phyloP scores from a whole-genome alignment of 2,329 filamentous ascomycete species.

The Alternaria sp. region DNA sequence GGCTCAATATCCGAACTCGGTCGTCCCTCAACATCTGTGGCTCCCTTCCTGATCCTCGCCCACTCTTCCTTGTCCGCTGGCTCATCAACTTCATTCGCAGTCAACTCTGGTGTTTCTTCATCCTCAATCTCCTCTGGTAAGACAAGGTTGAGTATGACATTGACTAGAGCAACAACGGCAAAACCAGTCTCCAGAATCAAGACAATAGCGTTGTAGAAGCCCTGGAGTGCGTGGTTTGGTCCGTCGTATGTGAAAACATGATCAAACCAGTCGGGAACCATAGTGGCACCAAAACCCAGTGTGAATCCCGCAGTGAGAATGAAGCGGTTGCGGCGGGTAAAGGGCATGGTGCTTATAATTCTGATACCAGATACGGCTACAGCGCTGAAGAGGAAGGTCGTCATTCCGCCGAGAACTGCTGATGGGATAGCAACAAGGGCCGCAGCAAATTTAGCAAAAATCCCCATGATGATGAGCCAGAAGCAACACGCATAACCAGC shows the following conservation, averaged over 20 bases:
- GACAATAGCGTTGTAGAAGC: conserved; percentile 74
- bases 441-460: conserved; percentile 85
- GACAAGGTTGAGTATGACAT: conserved; percentile 75
- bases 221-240: conserved; percentile 70
- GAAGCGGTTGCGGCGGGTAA: conserved; percentile 82
- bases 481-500: conserved; percentile 81
- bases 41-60: conserved; percentile 43
- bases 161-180: conserved; percentile 76
- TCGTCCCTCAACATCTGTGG: conserved; percentile 25
- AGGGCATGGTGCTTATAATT: conserved; percentile 75
- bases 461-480: conserved; percentile 80
- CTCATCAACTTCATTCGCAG: conserved; percentile 52
- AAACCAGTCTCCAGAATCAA: conserved; percentile 65
- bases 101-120: conserved; percentile 56
- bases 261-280: conserved; percentile 67
- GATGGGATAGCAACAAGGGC: conserved; percentile 77
- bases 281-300: conserved; percentile 68
- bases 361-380: conserved; percentile 80
- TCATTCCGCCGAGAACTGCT: conserved; percentile 60
- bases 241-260: conserved; percentile 77
- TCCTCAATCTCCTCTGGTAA: conserved; percentile 81
- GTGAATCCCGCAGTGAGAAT: conserved; percentile 79
- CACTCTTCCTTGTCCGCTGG: conserved; percentile 53
- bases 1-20: conserved; percentile 24
- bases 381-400: conserved; percentile 80